Evolutionary conservation across 345 rosid species (phyloP).

Genomic region (Melastoma malabathricum): DNA sequence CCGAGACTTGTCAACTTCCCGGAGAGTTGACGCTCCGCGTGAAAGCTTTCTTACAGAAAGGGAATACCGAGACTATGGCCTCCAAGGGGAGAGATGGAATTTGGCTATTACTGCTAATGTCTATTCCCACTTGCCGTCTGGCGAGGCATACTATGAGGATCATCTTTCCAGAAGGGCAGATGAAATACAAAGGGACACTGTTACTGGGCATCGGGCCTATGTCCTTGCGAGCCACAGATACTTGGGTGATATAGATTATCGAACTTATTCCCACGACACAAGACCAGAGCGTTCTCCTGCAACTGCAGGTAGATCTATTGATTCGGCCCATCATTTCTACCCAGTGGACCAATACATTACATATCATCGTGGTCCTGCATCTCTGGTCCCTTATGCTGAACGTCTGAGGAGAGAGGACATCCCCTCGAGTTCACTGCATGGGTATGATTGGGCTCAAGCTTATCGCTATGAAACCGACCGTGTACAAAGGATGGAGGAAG

Average conservation of each 20-base stretch:
- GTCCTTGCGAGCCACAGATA: constrained; percentile 16
- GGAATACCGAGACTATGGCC: constrained; percentile 60
- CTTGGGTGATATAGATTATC: constrained; percentile 29
- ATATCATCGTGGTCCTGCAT: constrained; percentile 19
- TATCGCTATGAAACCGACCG: constrained; percentile 14
- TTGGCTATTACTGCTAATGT: constrained; percentile 19
- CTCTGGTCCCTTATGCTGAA: constrained; percentile 22
- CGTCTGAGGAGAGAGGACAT: constrained; percentile 26
- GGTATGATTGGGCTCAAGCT: constrained; percentile 15
- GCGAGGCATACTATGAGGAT: constrained; percentile 27
- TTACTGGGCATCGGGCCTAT: constrained; percentile 26
- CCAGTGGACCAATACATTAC: constrained; percentile 22
- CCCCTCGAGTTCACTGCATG: constrained; percentile 6
- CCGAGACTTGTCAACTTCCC: constrained; percentile 13
- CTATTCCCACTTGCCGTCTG: constrained; percentile 16
- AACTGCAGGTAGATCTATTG: constrained; percentile 3
- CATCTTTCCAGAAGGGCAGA: constrained; percentile 26
- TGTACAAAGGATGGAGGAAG: constrained; percentile 17
- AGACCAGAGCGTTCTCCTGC: constrained; percentile 22
- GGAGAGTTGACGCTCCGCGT: constrained; percentile 24
- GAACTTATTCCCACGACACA: constrained; percentile 20
- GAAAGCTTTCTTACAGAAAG: constrained; percentile 48
- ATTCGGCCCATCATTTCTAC: constrained; percentile 24
- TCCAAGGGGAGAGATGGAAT: constrained; percentile 42
- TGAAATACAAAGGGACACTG: constrained; percentile 10